A percentile compares a stretch with the other conserved stretches of the same genome.
Evolutionary conservation across 768 basidiomycete genomes (phyloP).

Genomic region (Boletus rufocinnamomeus): DNA sequence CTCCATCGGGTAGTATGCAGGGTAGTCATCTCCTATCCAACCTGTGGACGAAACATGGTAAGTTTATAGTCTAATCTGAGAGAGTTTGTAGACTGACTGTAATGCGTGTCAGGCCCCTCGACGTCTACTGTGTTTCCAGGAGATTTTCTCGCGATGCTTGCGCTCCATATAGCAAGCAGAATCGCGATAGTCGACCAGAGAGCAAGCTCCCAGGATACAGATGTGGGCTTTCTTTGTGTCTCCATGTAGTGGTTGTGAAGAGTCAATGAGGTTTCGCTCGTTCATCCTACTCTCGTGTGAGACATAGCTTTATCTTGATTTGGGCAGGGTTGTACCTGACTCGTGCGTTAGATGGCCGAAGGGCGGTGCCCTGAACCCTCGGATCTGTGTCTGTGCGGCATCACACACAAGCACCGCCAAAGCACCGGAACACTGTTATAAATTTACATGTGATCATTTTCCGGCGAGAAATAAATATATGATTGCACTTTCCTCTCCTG

Average conservation of each 20-base stretch:
- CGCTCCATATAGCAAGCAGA: slow-evolving; percentile 26
- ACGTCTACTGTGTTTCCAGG: background rate
- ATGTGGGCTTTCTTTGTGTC: slow-evolving; percentile 5
- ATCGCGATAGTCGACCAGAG: slow-evolving; percentile 24
- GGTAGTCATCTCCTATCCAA: slow-evolving; percentile 31
- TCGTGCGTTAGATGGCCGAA: background rate
- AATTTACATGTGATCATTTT: background rate
- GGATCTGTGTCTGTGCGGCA: background rate
- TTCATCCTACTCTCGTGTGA: background rate
- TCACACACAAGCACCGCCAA: slow-evolving; percentile 10
- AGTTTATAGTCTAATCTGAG: background rate
- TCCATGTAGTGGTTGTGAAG: slow-evolving; percentile 13
- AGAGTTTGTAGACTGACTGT: slow-evolving; percentile 18
- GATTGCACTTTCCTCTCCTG: background rate
- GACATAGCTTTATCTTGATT: slow-evolving; percentile 6
- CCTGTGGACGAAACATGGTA: slow-evolving; percentile 10
- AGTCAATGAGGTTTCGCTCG: background rate
- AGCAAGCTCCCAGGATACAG: slow-evolving; percentile 19
- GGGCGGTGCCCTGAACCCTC: slow-evolving; percentile 3
- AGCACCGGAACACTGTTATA: background rate
- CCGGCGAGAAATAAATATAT: slow-evolving; percentile 9
- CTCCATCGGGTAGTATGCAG: slow-evolving; percentile 29
- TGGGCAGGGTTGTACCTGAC: slow-evolving; percentile 1
- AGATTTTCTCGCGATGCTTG: slow-evolving; percentile 6
- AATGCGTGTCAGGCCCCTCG: slow-evolving; percentile 4